Conservation (phyloP, 1,139 yeast species). For the Suhomyces kunorum region DNA sequence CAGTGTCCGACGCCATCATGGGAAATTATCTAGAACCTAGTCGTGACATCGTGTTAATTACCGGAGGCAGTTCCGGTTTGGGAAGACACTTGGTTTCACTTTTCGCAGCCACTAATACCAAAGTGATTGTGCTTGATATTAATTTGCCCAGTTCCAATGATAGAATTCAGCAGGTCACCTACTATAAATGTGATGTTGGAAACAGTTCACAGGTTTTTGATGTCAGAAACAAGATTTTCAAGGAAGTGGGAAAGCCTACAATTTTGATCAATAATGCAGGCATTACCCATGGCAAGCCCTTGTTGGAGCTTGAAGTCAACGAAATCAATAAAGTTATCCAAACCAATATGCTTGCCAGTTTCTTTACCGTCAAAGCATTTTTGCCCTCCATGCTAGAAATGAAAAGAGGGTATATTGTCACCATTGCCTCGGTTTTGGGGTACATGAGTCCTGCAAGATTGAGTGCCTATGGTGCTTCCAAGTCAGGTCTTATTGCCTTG, state of each 20-base stretch:
- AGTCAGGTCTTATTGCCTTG: conserved; percentile 79
- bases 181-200: conserved; percentile 71
- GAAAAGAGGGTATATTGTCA: conserved; percentile 73
- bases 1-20: conserved; percentile 37
- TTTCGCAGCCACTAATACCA: conserved; percentile 44
- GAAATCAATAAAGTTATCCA: conserved; percentile 63
- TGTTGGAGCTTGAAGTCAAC: conserved; percentile 53
- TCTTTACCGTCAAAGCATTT: conserved; percentile 67
- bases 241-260: conserved; percentile 60
- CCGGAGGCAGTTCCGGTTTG: conserved; percentile 81
- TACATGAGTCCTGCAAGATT: conserved; percentile 80
- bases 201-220: conserved; percentile 38
- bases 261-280: conserved; percentile 85
- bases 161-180: conserved; percentile 46
- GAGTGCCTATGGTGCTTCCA: conserved; percentile 86
- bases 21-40: conserved; percentile 54
- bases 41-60: conserved; percentile 65
- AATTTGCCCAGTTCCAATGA: conserved; percentile 49
- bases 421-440: conserved; percentile 82
- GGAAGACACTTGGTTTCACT: conserved; percentile 62
- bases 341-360: conserved; percentile 69
- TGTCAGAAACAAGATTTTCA: conserved; percentile 38
- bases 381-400: conserved; percentile 68
- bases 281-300: conserved; percentile 57
- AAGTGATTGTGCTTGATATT: conserved; percentile 67